These are phyloP conservation scores for Myochromella boudieri DNA, from an alignment of 768 basidiomycete genomes.

Conservation along the genomic window DNA sequence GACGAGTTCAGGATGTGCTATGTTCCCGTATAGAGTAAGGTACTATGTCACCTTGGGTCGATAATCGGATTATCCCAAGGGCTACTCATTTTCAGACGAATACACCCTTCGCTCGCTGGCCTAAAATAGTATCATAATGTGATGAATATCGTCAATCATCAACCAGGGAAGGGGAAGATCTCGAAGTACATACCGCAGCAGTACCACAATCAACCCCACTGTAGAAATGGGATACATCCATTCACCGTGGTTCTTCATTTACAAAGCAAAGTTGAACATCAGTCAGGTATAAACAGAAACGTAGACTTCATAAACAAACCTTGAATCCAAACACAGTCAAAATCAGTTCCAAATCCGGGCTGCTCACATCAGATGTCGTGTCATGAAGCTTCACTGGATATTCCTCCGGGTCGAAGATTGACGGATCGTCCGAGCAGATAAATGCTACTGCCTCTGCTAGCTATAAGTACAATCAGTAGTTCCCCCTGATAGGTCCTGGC, in stretches of 20 bases:
- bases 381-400: conserved; percentile 39
- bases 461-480: conserved; percentile 27
- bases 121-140: conserved; percentile 23
- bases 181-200: conserved; percentile 33
- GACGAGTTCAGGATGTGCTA: no score
- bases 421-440: conserved; percentile 52
- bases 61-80: conserved; percentile 46
- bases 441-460: conserved; percentile 60
- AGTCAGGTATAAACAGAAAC: no score
- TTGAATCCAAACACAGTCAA: conserved; percentile 43
- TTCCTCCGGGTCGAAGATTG: conserved; percentile 40
- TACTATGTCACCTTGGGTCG: conserved; percentile 46
- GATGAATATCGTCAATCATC: no score
- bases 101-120: conserved; percentile 40
- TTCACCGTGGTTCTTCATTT: conserved; percentile 37
- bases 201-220: conserved; percentile 38
- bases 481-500: no score
- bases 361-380: conserved; percentile 41
- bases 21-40: no score
- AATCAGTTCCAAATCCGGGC: conserved; percentile 51
- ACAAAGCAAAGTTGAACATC: no score
- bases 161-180: no score
- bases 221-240: conserved; percentile 35
- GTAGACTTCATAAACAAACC: conserved; percentile 18
- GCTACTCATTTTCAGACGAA: conserved; percentile 38